A percentile compares a stretch with the other conserved stretches of the same genome.
Evolutionary conservation across 768 basidiomycete genomes (phyloP).

Genomic region (Russula sp.): DNA sequence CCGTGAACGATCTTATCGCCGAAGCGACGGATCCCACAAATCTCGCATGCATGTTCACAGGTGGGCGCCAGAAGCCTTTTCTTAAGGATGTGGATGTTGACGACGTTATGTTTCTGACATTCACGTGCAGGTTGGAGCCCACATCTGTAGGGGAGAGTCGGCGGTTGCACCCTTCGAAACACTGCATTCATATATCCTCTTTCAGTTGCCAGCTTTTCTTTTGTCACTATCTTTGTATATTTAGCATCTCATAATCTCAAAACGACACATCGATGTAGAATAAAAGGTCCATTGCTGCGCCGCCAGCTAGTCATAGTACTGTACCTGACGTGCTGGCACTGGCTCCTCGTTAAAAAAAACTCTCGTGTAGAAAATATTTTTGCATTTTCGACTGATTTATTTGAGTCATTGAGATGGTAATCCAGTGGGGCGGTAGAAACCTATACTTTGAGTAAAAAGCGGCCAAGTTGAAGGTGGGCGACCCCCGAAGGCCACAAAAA

Average conservation of each 20-base stretch:
- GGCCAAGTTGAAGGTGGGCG: no score
- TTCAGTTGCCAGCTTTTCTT: neutral
- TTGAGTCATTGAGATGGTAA: no score
- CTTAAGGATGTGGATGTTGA: neutral
- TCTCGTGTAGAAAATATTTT: no score
- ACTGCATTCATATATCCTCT: neutral
- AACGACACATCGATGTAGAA: neutral
- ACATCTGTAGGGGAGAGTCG: constrained; percentile 32
- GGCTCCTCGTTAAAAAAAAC: no score
- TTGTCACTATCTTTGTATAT: neutral
- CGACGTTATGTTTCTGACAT: constrained; percentile 15
- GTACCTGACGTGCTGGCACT: no score
- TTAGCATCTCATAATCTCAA: neutral
- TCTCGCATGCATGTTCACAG: constrained; percentile 73
- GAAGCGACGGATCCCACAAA: constrained; percentile 78
- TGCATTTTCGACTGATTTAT: no score
- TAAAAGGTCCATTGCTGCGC: neutral
- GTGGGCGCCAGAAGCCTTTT: constrained; percentile 42
- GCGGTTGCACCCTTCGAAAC: neutral
- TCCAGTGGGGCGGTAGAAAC: no score
- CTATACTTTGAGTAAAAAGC: no score
- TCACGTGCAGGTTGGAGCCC: constrained; percentile 44
- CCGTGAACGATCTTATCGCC: constrained; percentile 88
- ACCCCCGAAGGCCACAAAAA: no score
- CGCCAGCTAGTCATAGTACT: no score